Evolutionary conservation across 2,329 filamentous ascomycete species (phyloP), one percentile per base, ranked within the genome.

Genomic region (Rhinocladiella similis): DNA sequence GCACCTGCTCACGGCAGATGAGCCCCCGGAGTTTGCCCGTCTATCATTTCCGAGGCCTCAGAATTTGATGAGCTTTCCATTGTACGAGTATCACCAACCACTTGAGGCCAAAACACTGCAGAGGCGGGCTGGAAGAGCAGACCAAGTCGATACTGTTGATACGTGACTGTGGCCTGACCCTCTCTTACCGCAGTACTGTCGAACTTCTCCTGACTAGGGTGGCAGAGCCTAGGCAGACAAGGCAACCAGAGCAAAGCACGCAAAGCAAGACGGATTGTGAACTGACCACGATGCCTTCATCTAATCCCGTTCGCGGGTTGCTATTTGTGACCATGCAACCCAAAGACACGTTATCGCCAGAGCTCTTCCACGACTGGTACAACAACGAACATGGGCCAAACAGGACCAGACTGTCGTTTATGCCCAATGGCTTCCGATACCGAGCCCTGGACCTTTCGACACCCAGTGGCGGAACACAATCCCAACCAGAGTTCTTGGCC

Each of bases 311-410:
- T 53, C 82, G 82, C 9, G 90, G 90, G 57, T 84, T 91, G 67
- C 85, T 96, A 68, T 91, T 87, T 71, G 91, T 96, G 65, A 91
- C 89, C 14, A 95, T 95, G 87, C 86, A 92, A 73, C 90, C 90
- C 66, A 50, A 59, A 18, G 43, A 55, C 25, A 52, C 48, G 13
- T 39, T 59, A 13, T 52, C 52, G 10, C 46, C 54, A 13, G 50
- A 53, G 5, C 49, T 89, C 67, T 95, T 96, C 74, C 88, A 95
- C 73, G 90, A 95, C 70, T 93, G 90, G 89, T 96, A 96, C 78
- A 92, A 95, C 77, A 94, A 91, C 72, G 91, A 96, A 76, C 91
- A 96, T 75, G 91, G 91, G 52, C 91, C 91, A 16, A 83, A 86
- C 14, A 87, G 91, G 47, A 82, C 95, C 5, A 87, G 90, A 47